Base-by-base conservation (phyloP, 352 stramenopile genomes). In the Phytophthora hybrid region DNA sequence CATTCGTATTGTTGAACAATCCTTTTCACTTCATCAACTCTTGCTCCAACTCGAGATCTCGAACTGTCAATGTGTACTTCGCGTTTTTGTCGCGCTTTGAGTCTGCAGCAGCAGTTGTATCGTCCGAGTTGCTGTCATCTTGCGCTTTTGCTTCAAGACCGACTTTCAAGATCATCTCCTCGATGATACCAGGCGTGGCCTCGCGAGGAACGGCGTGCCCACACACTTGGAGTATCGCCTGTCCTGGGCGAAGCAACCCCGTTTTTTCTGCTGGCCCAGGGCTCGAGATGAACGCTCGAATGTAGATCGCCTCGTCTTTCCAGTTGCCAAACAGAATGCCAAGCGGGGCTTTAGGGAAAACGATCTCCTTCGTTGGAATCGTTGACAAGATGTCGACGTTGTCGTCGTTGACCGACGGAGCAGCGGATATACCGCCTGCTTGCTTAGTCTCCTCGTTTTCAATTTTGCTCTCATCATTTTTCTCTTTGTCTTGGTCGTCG, bases 311-410 rank as follows among this genome's bases (percentile, higher is more conserved):
- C 70, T 93, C 81, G 51, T 96, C 89, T 23, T 92, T 84, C 81
- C 87, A 87, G 63, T 93, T 95, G 26, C 89, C 88, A 78, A 96
- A 96, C 47, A 94, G 70, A 32, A 96, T 93, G 5, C 89, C 89
- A 0, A 96, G 68, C 26, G 89, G 89, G 5, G 83, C 59, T 21
- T 87, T 87, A 3, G 82, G 79, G 26, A 96, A 95, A 49, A 82
- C 63, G 18, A 96, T 73, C 49, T 89, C 88, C 23, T 85, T 91
- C 29, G 67, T 76, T 53, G 59, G 53, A 29, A 73, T 66, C 10
- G 52, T 64, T 19, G 68, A 55, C 11, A 82, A 53, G 2, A 77
- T 75, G 18, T 74, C 65, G 3, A 53, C 66, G 13, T 63, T 57
- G 34, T 49, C 52, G 4, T 66, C 61, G 10, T 18, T 58, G 11